Evolutionary conservation across 2,329 filamentous ascomycete species (phyloP).

Genomic region (Metarhizium guizhouense): DNA sequence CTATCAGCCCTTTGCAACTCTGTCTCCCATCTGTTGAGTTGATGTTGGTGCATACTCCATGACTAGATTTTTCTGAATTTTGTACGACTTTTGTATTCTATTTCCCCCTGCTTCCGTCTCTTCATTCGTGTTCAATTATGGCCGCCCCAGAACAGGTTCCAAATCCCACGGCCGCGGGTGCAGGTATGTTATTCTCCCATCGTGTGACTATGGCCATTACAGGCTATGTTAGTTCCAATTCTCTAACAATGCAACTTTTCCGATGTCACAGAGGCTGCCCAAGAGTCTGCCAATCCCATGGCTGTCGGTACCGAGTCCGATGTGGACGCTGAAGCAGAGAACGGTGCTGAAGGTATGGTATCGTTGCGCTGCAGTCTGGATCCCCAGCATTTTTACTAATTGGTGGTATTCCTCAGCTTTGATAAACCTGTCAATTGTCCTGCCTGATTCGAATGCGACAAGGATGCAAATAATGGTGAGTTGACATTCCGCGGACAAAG

Average conservation of each 20-base stretch:
- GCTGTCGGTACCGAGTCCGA: constrained; percentile 18
- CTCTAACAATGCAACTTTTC: background rate
- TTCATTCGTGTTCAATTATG: constrained; percentile 17
- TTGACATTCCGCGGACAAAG: background rate
- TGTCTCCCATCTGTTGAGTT: constrained; percentile 12
- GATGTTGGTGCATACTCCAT: constrained; percentile 18
- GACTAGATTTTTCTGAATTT: constrained; percentile 14
- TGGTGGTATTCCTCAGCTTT: constrained; percentile 29
- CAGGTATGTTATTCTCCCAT: constrained; percentile 9
- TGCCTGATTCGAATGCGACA: constrained; percentile 65
- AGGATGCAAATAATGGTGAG: constrained; percentile 80
- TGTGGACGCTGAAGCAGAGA: constrained; percentile 20
- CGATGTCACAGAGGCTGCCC: constrained; percentile 8
- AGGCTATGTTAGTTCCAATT: background rate
- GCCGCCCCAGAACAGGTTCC: constrained; percentile 19
- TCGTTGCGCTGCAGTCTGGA: background rate
- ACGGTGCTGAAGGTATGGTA: constrained; percentile 24
- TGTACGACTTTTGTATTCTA: constrained; percentile 10
- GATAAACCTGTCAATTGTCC: constrained; percentile 61
- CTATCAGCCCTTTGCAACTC: background rate
- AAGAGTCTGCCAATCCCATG: constrained; percentile 16
- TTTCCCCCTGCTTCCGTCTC: constrained; percentile 6
- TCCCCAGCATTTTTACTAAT: background rate
- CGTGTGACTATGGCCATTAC: background rate
- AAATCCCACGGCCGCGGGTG: constrained; percentile 16